Base-by-base conservation (phyloP, 768 basidiomycete species). In the Rhizopogon vulgaris region DNA sequence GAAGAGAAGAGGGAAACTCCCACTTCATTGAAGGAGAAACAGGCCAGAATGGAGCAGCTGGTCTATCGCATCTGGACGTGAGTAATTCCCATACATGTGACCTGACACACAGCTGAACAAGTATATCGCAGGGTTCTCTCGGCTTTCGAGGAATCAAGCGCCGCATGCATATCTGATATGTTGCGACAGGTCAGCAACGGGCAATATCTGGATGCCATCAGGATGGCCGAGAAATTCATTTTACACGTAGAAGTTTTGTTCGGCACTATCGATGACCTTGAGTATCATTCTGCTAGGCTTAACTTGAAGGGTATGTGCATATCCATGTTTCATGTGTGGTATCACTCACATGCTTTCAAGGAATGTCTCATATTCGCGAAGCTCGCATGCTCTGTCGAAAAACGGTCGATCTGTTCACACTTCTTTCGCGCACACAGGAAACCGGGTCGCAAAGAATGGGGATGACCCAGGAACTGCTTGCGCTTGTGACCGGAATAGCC, bases 21-120 rank as follows among this genome's bases (percentile, higher is more conserved):
- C 3, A 63, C 69, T 25, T 83, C 90, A 22, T 73, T 99, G 56
- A 90, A 87, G 63, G 90, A 92, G 54, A 93, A 89, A 63, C 96
- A 99, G 67, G 74, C 84, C 53, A 79, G 83, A 60, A 97, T 98
- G 93, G 96, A 99, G 66, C 87, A 94, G 61, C 86, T 95, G 66
- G 96, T 99, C 6, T 94, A 94, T 73, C 88, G 94, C 41, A 97
- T 99, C 60, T 99, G 96, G 96, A 96, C 94, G 89, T 90, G 63
- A 72, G 89, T 58, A n/a, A 22, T 56, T 47, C 56, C 28, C 48
- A 36, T 45, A 28, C 36, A 49, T 24, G 36, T 36, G 38, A 40
- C 36, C 3, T 24, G 9, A 49, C 41, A 56, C 37, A 36, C 27
- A 22, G 38, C 57, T 55, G 32, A 60, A 43, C 9, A 43, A 52